A percentile compares a stretch with the other conserved stretches of the same genome.
These are phyloP conservation scores for Fusarium bulbicola DNA, from an alignment of 2,329 filamentous ascomycete genomes.

Conservation along the genomic window DNA sequence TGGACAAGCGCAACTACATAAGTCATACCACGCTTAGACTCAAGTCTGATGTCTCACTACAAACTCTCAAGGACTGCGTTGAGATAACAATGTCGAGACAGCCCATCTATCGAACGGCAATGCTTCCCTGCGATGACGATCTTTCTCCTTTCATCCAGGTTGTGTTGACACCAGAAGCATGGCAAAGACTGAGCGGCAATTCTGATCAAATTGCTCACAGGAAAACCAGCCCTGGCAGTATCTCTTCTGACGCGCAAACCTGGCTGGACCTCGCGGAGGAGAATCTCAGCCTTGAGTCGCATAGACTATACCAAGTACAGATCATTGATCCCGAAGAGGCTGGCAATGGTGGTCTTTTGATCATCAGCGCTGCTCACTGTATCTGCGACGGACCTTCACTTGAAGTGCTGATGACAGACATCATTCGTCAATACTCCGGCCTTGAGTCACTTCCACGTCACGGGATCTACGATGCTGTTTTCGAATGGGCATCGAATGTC, in stretches of 20 bases:
- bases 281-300: background rate
- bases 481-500: background rate
- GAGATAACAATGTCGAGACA: background rate
- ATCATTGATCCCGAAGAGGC: background rate
- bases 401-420: slow-evolving; percentile 8
- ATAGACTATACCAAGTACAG: background rate
- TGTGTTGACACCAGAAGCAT: background rate
- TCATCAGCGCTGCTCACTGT: slow-evolving; percentile 15
- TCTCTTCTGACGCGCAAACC: background rate
- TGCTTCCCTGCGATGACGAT: slow-evolving; percentile 6
- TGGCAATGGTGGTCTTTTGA: background rate
- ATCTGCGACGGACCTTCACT: slow-evolving; percentile 20
- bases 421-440: background rate
- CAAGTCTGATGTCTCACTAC: background rate
- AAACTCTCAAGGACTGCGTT: background rate
- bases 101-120: background rate
- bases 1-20: slow-evolving; percentile 20
- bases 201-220: background rate
- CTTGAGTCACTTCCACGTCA: background rate
- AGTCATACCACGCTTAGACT: slow-evolving; percentile 3
- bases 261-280: background rate
- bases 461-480: background rate
- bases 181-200: background rate
- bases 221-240: rapidly evolving
- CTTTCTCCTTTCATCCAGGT: slow-evolving; percentile 7